Conservation (phyloP, 306 rosid species). For the Castanea mollissima region DNA sequence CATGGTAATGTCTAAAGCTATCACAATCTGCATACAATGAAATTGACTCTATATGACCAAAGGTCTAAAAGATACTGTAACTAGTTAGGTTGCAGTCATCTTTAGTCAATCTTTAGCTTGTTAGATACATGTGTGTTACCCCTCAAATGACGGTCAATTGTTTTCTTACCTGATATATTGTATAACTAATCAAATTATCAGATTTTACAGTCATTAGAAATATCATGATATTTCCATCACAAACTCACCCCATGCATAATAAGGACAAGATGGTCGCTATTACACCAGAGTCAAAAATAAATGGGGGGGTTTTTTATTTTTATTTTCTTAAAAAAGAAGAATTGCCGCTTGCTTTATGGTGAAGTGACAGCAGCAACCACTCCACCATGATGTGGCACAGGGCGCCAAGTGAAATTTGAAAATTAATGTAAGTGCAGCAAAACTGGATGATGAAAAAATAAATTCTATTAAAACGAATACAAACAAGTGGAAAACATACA, state of each 20-base stretch:
- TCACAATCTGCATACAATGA: neutral
- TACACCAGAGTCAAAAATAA: neutral
- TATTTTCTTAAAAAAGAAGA: neutral
- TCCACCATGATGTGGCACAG: neutral
- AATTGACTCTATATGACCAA: neutral
- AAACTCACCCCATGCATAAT: neutral
- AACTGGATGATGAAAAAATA: neutral
- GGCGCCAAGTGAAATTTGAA: neutral
- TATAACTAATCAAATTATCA: conserved; percentile 8
- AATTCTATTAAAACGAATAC: neutral
- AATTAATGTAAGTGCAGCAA: neutral
- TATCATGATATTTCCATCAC: neutral
- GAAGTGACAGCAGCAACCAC: neutral
- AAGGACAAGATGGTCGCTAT: neutral
- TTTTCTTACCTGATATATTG: neutral
- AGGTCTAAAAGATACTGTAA: neutral
- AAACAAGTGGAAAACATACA: neutral
- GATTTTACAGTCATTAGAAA: neutral
- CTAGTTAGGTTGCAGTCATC: conserved; percentile 5
- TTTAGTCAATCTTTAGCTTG: neutral
- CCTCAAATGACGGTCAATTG: neutral
- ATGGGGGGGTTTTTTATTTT: neutral
- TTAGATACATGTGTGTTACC: neutral
- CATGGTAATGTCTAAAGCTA: neutral
- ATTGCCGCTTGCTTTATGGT: neutral